Base-by-base conservation (phyloP, 1,139 yeast species). In the Yueomyces sp. region DNA sequence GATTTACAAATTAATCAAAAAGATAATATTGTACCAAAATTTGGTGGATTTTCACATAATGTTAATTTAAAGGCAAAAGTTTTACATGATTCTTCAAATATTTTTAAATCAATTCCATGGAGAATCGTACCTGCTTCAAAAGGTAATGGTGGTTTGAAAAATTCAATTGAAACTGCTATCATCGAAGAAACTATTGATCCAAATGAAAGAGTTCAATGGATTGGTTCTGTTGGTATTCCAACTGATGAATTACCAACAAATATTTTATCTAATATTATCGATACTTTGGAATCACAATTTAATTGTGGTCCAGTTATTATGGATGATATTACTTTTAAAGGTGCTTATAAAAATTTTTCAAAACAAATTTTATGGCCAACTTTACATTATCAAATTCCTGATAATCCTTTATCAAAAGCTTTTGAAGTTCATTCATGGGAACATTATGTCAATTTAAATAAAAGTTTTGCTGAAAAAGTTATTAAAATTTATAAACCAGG, bases 361-460 rank as follows among this genome's bases (percentile, higher is more conserved):
- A 91, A 91, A 60, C 94, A 87, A 56, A 84, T 91, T 39, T 68
- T 91, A 49, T 91, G 98, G 97, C 98, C 98, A 29, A 85, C 96
- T 2, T 70, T 93, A 50, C 98, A 91, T 59, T 93, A 91, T 59
- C 96, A 91, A 61, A 86, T 89, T 38, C 98, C 98, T 0, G 97
- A 91, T 61, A 81, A 87, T 55, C 95, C 96, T 41, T 85, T 83
- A 53, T 81, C 95, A 1, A 87, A 87, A 61, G 95, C 95, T 0
- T 91, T 89, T 62, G 96, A 89, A 61, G 96, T 86, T 50, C 94
- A 87, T 59, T 84, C 96, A 0, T 91, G 96, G 96, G 78, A 78
- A 36, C 81, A 82, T 55, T 91, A 91, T 60, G 76, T 76, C 51
- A 66, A 71, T 2, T 70, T 89, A 50, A 91, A 91, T 56, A 86